These are phyloP conservation scores for Gymnopilus junonius DNA, from an alignment of 768 basidiomycete genomes.

Conservation along the genomic window DNA sequence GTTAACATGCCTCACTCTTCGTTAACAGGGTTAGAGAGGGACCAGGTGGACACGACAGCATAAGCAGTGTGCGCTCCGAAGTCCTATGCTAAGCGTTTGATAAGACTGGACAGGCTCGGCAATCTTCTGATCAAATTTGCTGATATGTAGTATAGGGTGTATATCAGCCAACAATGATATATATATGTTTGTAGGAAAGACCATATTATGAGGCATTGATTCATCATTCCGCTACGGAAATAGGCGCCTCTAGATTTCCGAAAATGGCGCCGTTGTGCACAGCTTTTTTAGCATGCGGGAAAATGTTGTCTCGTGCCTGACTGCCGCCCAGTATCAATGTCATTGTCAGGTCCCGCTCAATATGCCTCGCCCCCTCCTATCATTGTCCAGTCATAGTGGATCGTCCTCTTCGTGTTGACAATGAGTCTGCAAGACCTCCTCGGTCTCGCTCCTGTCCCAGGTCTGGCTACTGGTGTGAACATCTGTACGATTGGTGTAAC, in stretches of 20 bases:
- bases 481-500: constrained; percentile 24
- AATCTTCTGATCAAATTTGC: constrained; percentile 22
- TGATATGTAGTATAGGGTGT: background rate
- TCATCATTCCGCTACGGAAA: background rate
- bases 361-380: constrained; percentile 12
- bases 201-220: no score
- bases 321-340: constrained; percentile 9
- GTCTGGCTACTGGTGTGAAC: constrained; percentile 28
- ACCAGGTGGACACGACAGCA: constrained; percentile 70
- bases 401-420: background rate
- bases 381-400: background rate
- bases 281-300: background rate
- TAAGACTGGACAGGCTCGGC: background rate
- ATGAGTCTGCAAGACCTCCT: constrained; percentile 32
- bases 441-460: constrained; percentile 30
- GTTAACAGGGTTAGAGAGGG: constrained; percentile 61
- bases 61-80: constrained; percentile 41
- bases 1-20: background rate
- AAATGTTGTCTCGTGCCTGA: constrained; percentile 8
- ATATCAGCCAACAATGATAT: background rate
- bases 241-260: background rate
- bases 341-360: constrained; percentile 1
- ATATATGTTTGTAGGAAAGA: background rate
- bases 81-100: background rate
- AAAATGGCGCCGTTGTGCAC: background rate